These are phyloP conservation scores for Claviceps maximensis DNA, from an alignment of 2,329 filamentous ascomycete species.

Conservation along the genomic window DNA sequence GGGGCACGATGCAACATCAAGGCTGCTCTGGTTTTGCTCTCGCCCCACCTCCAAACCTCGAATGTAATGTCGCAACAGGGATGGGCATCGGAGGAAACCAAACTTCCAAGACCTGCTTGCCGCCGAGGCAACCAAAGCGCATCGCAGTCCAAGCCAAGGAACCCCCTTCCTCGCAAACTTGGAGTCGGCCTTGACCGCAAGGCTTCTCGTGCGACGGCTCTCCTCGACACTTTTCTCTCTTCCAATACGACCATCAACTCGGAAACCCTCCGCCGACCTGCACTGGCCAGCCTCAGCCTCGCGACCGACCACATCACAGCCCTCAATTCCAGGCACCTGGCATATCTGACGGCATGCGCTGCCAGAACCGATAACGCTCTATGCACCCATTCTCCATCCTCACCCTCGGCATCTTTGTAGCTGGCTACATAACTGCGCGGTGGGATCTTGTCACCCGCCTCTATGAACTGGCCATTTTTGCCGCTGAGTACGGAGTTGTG, in stretches of 20 bases:
- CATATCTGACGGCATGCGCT: conserved; percentile 28
- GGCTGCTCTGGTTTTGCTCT: background rate
- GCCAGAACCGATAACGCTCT: conserved; percentile 33
- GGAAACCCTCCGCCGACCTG: background rate
- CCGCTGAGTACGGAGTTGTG: conserved; percentile 97
- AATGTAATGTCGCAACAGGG: conserved; percentile 4
- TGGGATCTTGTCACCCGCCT: conserved; percentile 96
- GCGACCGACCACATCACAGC: conserved; percentile 1
- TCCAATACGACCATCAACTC: background rate
- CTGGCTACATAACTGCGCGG: conserved; percentile 97
- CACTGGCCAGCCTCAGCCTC: conserved; percentile 1
- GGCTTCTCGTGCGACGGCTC: background rate
- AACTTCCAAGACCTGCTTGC: background rate
- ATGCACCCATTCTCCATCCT: conserved; percentile 98
- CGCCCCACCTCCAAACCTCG: conserved; percentile 2
- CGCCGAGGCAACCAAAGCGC: conserved; percentile 1
- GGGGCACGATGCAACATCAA: background rate
- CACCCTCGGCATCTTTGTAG: conserved; percentile 96
- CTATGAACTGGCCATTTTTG: conserved; percentile 94
- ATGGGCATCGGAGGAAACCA: background rate
- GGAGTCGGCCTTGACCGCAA: background rate
- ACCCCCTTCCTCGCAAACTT: background rate
- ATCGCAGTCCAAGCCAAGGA: background rate
- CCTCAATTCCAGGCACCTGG: background rate
- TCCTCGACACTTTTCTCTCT: background rate